Conservation (phyloP, 352 stramenopile species). For the Phytophthora pini region DNA sequence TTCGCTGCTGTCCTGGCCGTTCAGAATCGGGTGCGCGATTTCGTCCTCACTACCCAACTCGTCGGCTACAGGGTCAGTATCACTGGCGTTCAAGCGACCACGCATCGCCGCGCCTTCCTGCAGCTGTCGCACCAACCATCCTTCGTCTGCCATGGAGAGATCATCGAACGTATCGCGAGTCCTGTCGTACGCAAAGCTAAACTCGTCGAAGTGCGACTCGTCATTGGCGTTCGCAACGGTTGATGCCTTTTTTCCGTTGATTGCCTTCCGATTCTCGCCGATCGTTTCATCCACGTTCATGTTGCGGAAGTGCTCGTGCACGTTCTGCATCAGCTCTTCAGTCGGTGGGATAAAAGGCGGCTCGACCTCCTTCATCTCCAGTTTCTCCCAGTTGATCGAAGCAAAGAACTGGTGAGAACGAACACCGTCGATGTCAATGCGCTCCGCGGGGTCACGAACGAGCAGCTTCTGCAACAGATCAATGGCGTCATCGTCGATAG, state of each 20-base stretch:
- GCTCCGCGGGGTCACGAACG: slow-evolving; percentile 73
- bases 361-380: slow-evolving; percentile 84
- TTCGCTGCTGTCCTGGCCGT: slow-evolving; percentile 70
- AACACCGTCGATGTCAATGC: slow-evolving; percentile 67
- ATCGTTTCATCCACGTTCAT: slow-evolving; percentile 90
- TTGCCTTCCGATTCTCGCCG: slow-evolving; percentile 63
- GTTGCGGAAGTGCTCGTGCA: slow-evolving; percentile 89
- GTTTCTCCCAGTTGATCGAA: slow-evolving; percentile 68
- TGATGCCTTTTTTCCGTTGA: slow-evolving; percentile 65
- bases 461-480: slow-evolving; percentile 82
- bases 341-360: slow-evolving; percentile 83
- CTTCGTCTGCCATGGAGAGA: slow-evolving; percentile 84
- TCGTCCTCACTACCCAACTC: slow-evolving; percentile 70
- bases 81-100: slow-evolving; percentile 68
- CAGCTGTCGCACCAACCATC: slow-evolving; percentile 83
- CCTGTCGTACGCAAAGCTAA: slow-evolving; percentile 88
- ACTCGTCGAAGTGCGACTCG: slow-evolving; percentile 88
- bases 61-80: slow-evolving; percentile 55
- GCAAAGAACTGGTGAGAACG: slow-evolving; percentile 76
- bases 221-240: slow-evolving; percentile 52
- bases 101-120: slow-evolving; percentile 80
- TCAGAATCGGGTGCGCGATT: slow-evolving; percentile 45
- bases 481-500: slow-evolving; percentile 70
- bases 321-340: slow-evolving; percentile 87
- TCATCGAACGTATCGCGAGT: slow-evolving; percentile 79